A percentile compares a stretch with the other conserved stretches of the same genome.
Evolutionary conservation across 768 basidiomycete genomes (phyloP).

Genomic region (Fistulinella prunicolor): DNA sequence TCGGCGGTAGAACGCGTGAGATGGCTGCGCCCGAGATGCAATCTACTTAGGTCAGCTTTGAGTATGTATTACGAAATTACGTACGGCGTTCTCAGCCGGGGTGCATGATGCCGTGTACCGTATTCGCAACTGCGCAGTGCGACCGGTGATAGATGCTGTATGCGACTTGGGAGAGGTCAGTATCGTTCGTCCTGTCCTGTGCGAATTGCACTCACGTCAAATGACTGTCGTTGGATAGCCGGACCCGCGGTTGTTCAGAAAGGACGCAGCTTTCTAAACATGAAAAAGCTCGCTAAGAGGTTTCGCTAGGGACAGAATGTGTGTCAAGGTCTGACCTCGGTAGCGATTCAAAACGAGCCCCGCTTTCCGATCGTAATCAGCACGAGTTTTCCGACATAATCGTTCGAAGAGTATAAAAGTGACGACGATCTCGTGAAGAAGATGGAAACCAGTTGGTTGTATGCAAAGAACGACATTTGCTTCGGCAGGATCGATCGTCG

Average conservation of each 20-base stretch:
- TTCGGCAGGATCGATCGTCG: neutral
- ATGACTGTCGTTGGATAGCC: neutral
- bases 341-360: neutral
- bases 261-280: neutral
- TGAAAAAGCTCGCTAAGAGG: too few relatives aligned
- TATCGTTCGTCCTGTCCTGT: neutral
- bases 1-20: slow-evolving; percentile 5
- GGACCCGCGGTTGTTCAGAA: neutral
- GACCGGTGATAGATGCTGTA: too few relatives aligned
- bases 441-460: slow-evolving; percentile 18
- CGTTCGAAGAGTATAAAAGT: slow-evolving; percentile 17
- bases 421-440: slow-evolving; percentile 14
- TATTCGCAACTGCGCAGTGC: neutral
- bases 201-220: slow-evolving; percentile 1
- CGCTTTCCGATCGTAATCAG: neutral
- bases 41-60: neutral
- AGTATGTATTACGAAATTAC: neutral
- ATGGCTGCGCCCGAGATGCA: neutral
- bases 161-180: neutral
- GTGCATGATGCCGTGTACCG: neutral
- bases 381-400: neutral
- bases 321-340: slow-evolving; percentile 1
- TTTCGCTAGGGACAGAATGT: too few relatives aligned
- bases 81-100: slow-evolving; percentile 1
- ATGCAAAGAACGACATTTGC: slow-evolving; percentile 5